Percentiles rank a stretch among this genome's conserved stretches.
phyloP scores from a whole-genome alignment of 169 alveolate species.

The Plasmodium coatneyi region DNA sequence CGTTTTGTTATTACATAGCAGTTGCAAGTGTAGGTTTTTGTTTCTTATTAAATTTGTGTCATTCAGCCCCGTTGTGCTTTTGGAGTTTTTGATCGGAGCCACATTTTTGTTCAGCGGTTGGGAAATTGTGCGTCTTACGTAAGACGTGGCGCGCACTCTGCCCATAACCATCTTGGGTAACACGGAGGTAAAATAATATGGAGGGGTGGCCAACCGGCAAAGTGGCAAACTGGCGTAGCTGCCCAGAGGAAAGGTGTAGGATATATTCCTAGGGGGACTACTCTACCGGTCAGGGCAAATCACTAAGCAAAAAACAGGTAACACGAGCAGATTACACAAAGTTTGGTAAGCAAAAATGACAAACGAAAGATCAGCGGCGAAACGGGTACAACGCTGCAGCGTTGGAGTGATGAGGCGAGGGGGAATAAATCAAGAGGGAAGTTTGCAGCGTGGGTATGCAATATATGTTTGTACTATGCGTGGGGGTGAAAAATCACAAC shows the following conservation, averaged over 20 bases:
- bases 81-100: not conserved
- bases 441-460: not conserved
- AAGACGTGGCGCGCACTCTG: constrained; percentile 83
- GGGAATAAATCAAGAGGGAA: not conserved
- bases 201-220: not conserved
- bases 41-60: constrained; percentile 73
- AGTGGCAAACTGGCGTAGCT: not conserved
- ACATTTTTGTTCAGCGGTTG: constrained; percentile 78
- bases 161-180: constrained; percentile 80
- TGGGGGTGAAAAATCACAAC: not conserved
- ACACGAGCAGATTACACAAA: not conserved
- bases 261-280: not conserved
- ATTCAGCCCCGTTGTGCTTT: constrained; percentile 23
- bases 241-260: not conserved
- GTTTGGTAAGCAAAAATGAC: not conserved
- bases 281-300: not conserved
- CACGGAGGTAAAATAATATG: not conserved
- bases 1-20: constrained; percentile 54
- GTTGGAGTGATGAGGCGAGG: not conserved
- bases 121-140: constrained; percentile 82
- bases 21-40: constrained; percentile 61
- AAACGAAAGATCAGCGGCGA: not conserved
- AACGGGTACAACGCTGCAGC: not conserved
- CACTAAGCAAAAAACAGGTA: not conserved
- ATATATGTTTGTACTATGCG: not conserved